phyloP scores from a whole-genome alignment of 164 flowering plant species.

The Nymphaea thermarum region DNA sequence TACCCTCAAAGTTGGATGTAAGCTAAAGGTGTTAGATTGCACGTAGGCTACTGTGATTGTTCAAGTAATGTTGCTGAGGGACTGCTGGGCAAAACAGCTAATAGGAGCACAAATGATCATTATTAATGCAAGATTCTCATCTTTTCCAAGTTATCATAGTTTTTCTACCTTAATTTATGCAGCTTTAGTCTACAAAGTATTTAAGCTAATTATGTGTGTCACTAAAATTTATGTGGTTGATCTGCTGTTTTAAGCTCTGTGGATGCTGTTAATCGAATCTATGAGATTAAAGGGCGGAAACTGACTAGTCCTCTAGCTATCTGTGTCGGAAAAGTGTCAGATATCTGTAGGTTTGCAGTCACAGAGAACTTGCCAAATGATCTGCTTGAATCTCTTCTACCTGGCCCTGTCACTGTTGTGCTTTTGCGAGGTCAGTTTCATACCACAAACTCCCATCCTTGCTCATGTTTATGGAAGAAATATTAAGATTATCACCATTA shows the following conservation, averaged over 20 bases:
- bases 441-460: background rate
- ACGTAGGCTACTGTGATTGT: too few species aligned
- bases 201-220: too few species aligned
- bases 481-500: background rate
- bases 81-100: too few species aligned
- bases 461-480: background rate
- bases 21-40: too few species aligned
- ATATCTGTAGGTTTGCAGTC: slow-evolving; percentile 57
- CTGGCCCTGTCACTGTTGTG: slow-evolving; percentile 93
- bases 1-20: too few species aligned
- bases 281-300: slow-evolving; percentile 93
- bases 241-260: slow-evolving; percentile 34
- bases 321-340: slow-evolving; percentile 81
- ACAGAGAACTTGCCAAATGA: slow-evolving; percentile 73
- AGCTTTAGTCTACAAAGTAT: too few species aligned
- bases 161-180: too few species aligned
- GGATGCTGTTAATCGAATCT: slow-evolving; percentile 77
- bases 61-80: too few species aligned
- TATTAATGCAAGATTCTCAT: too few species aligned
- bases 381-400: slow-evolving; percentile 75
- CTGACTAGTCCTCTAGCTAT: slow-evolving; percentile 88
- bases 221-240: background rate
- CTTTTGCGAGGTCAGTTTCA: slow-evolving; percentile 48
- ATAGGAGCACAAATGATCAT: too few species aligned
- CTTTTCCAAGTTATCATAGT: too few species aligned